These are phyloP conservation scores for Trichoderma gamsii DNA, from an alignment of 495 filamentous ascomycete genomes.

Conservation along the genomic window DNA sequence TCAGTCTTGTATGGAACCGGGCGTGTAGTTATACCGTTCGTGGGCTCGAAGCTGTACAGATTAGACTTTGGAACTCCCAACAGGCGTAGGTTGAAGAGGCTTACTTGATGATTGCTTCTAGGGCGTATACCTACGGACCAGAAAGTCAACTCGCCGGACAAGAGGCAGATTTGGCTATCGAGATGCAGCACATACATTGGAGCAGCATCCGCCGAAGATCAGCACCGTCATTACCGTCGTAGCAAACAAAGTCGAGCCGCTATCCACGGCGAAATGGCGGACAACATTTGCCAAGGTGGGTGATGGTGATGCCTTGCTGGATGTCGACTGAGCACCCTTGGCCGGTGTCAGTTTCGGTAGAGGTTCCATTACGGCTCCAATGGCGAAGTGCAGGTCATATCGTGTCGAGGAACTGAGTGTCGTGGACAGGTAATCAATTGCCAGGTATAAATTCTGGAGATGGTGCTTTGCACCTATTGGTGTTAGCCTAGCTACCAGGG, in stretches of 20 bases:
- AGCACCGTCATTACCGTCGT: conserved; percentile 68
- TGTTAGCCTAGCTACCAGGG: no score
- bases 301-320: background rate
- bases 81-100: conserved; percentile 21
- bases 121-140: conserved; percentile 51
- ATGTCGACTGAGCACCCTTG: conserved; percentile 3
- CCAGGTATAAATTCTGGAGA: background rate
- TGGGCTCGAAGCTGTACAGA: conserved; percentile 49
- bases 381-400: background rate
- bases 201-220: conserved; percentile 97
- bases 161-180: conserved; percentile 45
- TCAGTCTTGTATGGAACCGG: background rate
- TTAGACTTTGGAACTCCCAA: conserved; percentile 20
- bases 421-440: background rate
- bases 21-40: conserved; percentile 41
- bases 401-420: background rate
- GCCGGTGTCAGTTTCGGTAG: background rate
- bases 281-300: conserved; percentile 2
- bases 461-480: background rate
- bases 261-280: conserved; percentile 28
- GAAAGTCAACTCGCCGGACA: background rate
- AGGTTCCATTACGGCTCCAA: background rate
- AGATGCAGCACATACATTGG: conserved; percentile 60
- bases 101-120: conserved; percentile 94
- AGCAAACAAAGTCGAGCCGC: conserved; percentile 62